Percentiles rank a stretch among this genome's conserved stretches.
These are phyloP conservation scores for Xylariaceae sp. DNA, from an alignment of 2,329 filamentous ascomycete species.

Conservation along the genomic window DNA sequence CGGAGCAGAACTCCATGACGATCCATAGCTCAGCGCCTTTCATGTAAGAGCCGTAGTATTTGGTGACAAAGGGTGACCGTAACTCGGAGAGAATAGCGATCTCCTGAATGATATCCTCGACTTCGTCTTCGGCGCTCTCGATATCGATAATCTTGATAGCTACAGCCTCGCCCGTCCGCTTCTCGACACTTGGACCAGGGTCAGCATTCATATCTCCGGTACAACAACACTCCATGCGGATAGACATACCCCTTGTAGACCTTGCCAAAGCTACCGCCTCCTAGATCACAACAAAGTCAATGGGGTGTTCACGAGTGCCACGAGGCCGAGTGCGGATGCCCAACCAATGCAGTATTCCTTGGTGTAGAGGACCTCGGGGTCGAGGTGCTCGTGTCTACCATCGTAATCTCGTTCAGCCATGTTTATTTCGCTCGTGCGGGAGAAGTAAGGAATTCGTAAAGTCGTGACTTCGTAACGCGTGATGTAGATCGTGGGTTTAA, in stretches of 20 bases:
- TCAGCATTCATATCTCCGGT: slow-evolving; percentile 13
- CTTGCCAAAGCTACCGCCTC: slow-evolving; percentile 96
- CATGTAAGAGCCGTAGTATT: slow-evolving; percentile 95
- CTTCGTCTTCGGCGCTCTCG: slow-evolving; percentile 97
- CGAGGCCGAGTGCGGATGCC: no score
- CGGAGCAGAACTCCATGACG: slow-evolving; percentile 98
- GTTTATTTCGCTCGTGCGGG: slow-evolving; percentile 4
- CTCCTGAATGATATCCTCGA: slow-evolving; percentile 98
- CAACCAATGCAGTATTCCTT: slow-evolving; percentile 87
- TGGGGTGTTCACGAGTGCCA: no score
- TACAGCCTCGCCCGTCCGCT: slow-evolving; percentile 86
- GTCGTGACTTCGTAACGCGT: slow-evolving; percentile 17
- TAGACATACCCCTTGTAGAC: slow-evolving; percentile 86
- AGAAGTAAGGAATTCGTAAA: neutral
- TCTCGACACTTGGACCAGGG: slow-evolving; percentile 67
- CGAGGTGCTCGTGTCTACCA: slow-evolving; percentile 57
- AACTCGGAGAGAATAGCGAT: slow-evolving; percentile 96
- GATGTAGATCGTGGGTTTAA: no score
- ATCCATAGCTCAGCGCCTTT: slow-evolving; percentile 98
- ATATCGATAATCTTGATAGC: slow-evolving; percentile 99
- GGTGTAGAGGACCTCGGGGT: slow-evolving; percentile 89
- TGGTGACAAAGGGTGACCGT: slow-evolving; percentile 93
- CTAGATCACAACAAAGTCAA: slow-evolving; percentile 40
- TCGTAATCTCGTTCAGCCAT: slow-evolving; percentile 52
- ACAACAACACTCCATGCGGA: neutral